Evolutionary conservation across 768 basidiomycete species (phyloP).

Genomic region (Mycena sanguinolenta): DNA sequence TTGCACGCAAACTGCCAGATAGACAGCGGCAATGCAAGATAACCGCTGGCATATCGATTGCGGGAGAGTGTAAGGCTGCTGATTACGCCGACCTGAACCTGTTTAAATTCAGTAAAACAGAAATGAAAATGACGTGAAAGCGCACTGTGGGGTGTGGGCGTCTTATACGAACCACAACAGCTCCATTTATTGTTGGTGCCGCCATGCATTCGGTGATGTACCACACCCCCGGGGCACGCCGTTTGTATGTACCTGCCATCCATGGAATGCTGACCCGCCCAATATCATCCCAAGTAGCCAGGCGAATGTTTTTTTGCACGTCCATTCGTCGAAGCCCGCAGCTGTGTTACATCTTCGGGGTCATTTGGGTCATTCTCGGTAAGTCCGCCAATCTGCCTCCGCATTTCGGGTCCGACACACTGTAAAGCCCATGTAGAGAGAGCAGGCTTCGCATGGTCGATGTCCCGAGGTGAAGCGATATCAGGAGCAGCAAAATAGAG

Average conservation of each 20-base stretch:
- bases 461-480: neutral
- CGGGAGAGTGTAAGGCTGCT: constrained; percentile 32
- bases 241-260: neutral
- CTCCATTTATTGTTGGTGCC: neutral
- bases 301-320: neutral
- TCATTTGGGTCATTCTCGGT: too few relatives aligned
- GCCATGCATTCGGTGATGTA: neutral
- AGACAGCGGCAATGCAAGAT: constrained; percentile 31
- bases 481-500: neutral
- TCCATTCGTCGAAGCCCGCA: neutral
- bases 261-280: neutral
- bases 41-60: constrained; percentile 36
- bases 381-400: too few relatives aligned
- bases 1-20: constrained; percentile 41
- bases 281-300: neutral
- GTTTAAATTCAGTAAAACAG: neutral
- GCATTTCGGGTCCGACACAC: too few relatives aligned
- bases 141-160: neutral
- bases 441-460: neutral
- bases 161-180: neutral
- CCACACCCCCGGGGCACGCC: neutral
- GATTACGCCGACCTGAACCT: constrained; percentile 41
- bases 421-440: too few relatives aligned
- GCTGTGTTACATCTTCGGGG: neutral
- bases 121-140: neutral